These are phyloP conservation scores for Xylaria scruposa DNA, from an alignment of 495 filamentous ascomycete genomes.

Conservation along the genomic window DNA sequence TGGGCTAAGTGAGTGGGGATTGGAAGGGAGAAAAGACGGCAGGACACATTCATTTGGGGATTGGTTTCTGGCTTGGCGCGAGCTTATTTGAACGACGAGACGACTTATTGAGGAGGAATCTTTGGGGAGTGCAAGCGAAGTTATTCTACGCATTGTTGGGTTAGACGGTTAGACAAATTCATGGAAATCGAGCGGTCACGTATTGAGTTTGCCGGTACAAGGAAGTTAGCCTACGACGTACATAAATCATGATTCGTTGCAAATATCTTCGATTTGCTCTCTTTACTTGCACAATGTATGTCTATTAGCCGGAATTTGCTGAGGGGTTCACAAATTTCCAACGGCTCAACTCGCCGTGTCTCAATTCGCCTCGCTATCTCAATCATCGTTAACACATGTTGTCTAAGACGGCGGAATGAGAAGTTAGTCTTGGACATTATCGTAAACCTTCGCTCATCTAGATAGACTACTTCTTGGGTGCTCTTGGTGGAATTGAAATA, in stretches of 20 bases:
- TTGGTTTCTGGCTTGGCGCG: not conserved
- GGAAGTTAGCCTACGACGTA: not conserved
- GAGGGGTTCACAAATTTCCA: not conserved
- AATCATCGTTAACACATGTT: not conserved
- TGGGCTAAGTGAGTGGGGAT: not conserved
- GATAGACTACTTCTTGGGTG: not conserved
- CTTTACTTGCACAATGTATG: not conserved
- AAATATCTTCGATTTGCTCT: not conserved
- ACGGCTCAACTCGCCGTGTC: not conserved
- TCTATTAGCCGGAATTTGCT: not conserved
- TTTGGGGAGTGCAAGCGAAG: not conserved
- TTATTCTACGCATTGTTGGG: not conserved
- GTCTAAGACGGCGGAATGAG: too few relatives aligned
- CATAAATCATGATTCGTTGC: not conserved
- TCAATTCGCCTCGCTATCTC: not conserved
- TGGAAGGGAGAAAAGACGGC: too few relatives aligned
- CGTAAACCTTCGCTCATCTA: not conserved
- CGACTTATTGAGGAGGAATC: not conserved
- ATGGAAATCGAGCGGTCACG: not conserved
- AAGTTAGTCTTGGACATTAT: not conserved
- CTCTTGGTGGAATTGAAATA: not conserved
- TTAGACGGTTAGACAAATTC: not conserved
- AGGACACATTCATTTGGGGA: not conserved
- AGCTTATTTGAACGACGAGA: conserved; percentile 7
- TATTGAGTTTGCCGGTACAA: not conserved